Conservation (phyloP, 495 filamentous ascomycete species). For the Trichoderma virens region DNA sequence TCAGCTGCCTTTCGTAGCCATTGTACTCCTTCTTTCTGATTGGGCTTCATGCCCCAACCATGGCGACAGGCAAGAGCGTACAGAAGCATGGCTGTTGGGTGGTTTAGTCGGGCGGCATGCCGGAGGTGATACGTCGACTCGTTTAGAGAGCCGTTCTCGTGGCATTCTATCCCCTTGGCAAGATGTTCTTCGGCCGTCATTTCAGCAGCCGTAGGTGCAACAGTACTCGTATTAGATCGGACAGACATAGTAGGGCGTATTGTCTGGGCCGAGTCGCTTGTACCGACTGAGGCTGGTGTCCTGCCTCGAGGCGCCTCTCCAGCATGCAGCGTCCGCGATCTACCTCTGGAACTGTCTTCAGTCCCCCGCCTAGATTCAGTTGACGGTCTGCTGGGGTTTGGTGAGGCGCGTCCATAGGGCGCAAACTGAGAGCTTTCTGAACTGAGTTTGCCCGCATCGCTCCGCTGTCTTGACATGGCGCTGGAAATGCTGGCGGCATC, state of each 20-base stretch:
- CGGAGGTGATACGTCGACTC: constrained; percentile 95
- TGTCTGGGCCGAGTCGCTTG: constrained; percentile 60
- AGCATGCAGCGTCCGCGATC: constrained; percentile 27
- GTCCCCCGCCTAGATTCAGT: constrained; percentile 32
- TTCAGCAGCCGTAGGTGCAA: constrained; percentile 40
- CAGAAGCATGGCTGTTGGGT: constrained; percentile 89
- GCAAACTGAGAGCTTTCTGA: constrained; percentile 29
- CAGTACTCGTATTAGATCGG: constrained; percentile 23
- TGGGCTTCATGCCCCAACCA: constrained; percentile 94
- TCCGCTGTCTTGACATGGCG: constrained; percentile 31
- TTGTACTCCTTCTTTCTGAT: constrained; percentile 77
- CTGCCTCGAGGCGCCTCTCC: constrained; percentile 20
- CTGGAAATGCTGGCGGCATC: constrained; percentile 25
- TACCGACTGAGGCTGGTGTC: constrained; percentile 42
- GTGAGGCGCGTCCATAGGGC: constrained; percentile 27
- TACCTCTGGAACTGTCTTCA: constrained; percentile 32
- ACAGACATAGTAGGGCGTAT: constrained; percentile 50
- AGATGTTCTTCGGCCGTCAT: constrained; percentile 81
- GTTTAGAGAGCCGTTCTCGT: constrained; percentile 75
- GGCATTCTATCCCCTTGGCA: constrained; percentile 75
- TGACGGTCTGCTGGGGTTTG: constrained; percentile 41
- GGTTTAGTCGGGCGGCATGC: constrained; percentile 73
- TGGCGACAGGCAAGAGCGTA: constrained; percentile 96
- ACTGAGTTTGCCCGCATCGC: constrained; percentile 31
- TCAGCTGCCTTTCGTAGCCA: constrained; percentile 88